phyloP scores from a whole-genome alignment of 2,329 filamentous ascomycete species.

The Cercospora canescens region DNA sequence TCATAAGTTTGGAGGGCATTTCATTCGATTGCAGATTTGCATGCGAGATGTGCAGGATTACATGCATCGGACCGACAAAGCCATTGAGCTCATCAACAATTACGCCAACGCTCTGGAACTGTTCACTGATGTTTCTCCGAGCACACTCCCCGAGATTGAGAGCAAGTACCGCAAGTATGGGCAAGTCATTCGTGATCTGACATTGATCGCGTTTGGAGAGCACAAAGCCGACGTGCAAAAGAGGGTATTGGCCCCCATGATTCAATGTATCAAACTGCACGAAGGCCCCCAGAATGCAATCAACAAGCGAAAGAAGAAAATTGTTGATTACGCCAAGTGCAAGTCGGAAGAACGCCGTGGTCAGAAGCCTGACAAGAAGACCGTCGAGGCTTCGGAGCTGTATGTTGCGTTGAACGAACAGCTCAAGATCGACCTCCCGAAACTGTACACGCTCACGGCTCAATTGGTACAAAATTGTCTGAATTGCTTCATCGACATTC shows the following conservation, averaged over 20 bases:
- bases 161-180: constrained; percentile 94
- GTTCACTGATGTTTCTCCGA: constrained; percentile 69
- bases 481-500: constrained; percentile 79
- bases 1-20: constrained; percentile 89
- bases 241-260: constrained; percentile 82
- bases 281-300: constrained; percentile 84
- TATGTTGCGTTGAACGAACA: constrained; percentile 91
- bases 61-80: constrained; percentile 75
- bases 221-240: constrained; percentile 74
- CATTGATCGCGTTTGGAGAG: constrained; percentile 77
- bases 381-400: constrained; percentile 79
- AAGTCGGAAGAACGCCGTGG: constrained; percentile 75
- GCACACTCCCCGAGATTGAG: constrained; percentile 79
- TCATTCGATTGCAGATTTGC: constrained; percentile 87
- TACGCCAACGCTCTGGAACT: constrained; percentile 81
- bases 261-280: constrained; percentile 75
- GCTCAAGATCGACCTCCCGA: constrained; percentile 86
- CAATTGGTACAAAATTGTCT: constrained; percentile 82
- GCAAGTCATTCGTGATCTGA: constrained; percentile 80
- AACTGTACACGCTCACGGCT: constrained; percentile 77
- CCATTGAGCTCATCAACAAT: constrained; percentile 77
- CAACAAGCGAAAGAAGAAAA: constrained; percentile 91
- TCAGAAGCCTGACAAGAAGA: constrained; percentile 84
- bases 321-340: constrained; percentile 82
- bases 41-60: constrained; percentile 94